These are phyloP conservation scores for Penicillium atrosanguineum DNA, from an alignment of 495 filamentous ascomycete species.

Conservation along the genomic window DNA sequence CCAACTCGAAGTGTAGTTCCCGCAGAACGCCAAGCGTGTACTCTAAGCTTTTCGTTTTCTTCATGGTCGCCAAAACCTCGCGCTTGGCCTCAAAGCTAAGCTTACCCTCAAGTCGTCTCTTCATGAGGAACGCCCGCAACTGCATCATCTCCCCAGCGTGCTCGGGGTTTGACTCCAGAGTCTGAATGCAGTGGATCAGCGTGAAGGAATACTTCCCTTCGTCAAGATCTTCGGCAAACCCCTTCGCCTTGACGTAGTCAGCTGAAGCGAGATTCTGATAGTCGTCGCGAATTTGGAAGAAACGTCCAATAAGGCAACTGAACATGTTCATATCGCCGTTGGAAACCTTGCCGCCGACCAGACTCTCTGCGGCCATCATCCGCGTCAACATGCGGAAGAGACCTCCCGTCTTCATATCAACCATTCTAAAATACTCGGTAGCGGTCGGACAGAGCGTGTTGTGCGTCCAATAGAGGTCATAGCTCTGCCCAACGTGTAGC, in stretches of 20 bases:
- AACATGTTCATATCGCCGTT: background rate
- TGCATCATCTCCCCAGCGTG: too few relatives aligned
- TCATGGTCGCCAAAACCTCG: too few relatives aligned
- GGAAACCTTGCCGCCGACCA: too few relatives aligned
- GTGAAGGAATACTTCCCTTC: slow-evolving; percentile 35
- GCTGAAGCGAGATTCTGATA: slow-evolving; percentile 31
- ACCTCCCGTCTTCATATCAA: slow-evolving; percentile 88
- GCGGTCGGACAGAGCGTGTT: slow-evolving; percentile 80
- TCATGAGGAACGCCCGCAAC: too few relatives aligned
- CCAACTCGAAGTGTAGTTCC: too few relatives aligned
- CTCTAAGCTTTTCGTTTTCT: too few relatives aligned
- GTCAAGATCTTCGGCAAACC: slow-evolving; percentile 46
- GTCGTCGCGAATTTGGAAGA: slow-evolving; percentile 41
- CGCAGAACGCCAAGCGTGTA: too few relatives aligned
- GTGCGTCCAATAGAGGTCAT: slow-evolving; percentile 93
- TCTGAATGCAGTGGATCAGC: slow-evolving; percentile 15
- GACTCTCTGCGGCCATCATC: slow-evolving; percentile 71
- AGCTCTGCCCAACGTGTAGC: slow-evolving; percentile 85
- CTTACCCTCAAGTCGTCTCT: too few relatives aligned
- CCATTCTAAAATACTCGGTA: slow-evolving; percentile 92
- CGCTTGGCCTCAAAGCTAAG: too few relatives aligned
- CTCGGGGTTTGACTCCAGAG: too few relatives aligned
- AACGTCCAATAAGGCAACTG: background rate
- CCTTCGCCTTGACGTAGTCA: slow-evolving; percentile 33
- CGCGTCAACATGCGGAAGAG: slow-evolving; percentile 82